Conservation (phyloP, 108 stramenopile species). For the Nitzschia sp. region DNA sequence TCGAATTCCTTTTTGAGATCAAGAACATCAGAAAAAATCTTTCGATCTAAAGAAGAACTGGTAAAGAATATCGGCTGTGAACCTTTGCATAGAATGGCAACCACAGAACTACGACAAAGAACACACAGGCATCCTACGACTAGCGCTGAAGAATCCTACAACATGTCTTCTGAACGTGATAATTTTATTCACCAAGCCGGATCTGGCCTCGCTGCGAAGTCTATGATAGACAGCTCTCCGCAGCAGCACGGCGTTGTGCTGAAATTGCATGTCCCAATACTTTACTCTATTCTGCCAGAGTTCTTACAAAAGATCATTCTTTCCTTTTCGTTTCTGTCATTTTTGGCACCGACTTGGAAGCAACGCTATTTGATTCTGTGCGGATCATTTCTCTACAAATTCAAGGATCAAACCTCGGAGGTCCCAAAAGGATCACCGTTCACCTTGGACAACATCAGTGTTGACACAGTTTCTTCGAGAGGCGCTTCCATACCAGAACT, state of each 20-base stretch:
- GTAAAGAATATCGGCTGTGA: too few relatives aligned
- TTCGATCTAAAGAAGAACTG: too few relatives aligned
- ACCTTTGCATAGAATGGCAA: too few relatives aligned
- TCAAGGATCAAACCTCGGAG: constrained; percentile 42
- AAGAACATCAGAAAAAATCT: too few relatives aligned
- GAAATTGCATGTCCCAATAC: constrained; percentile 65
- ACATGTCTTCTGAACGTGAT: constrained; percentile 8
- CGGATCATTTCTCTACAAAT: constrained; percentile 82
- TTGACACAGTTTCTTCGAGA: constrained; percentile 13
- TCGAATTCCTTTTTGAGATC: too few relatives aligned
- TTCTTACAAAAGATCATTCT: constrained; percentile 47
- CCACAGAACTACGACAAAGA: constrained; percentile 23
- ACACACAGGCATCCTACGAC: not conserved
- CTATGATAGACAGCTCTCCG: constrained; percentile 57
- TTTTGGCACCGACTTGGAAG: constrained; percentile 67
- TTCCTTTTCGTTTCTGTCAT: constrained; percentile 33
- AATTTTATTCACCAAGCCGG: constrained; percentile 7
- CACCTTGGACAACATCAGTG: constrained; percentile 42
- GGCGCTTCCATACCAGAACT: not conserved
- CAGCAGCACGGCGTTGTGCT: constrained; percentile 57
- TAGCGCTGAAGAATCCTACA: not conserved
- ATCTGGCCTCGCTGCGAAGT: constrained; percentile 44
- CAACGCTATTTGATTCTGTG: constrained; percentile 66
- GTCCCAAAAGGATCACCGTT: constrained; percentile 73
- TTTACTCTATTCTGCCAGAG: constrained; percentile 59